Evolutionary conservation across 2,329 filamentous ascomycete species (phyloP).

Genomic region (Aspergillus aculeatus): DNA sequence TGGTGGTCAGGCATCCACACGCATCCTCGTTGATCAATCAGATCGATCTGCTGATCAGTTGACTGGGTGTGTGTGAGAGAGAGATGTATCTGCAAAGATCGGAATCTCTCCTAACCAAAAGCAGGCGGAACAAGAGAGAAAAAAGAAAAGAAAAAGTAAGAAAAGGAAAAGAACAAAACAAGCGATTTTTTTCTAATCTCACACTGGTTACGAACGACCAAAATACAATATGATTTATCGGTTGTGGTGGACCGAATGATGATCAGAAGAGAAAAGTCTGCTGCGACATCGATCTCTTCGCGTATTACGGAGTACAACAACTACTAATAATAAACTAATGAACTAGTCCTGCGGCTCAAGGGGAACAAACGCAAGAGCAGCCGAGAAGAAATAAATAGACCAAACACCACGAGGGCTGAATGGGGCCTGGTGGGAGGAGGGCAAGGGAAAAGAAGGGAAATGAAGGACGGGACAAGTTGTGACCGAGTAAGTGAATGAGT

Average conservation of each 20-base stretch:
- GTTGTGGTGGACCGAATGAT: neutral
- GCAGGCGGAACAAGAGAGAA: neutral
- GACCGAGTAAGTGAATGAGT: no score
- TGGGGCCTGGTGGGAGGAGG: no score
- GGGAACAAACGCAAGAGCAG: neutral
- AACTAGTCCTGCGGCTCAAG: neutral
- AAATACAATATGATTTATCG: neutral
- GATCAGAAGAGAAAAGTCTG: neutral
- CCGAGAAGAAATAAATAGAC: neutral
- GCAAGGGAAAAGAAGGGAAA: no score
- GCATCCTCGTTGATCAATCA: slow-evolving; percentile 16
- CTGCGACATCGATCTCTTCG: neutral
- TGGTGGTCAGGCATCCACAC: slow-evolving; percentile 22
- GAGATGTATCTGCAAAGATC: neutral
- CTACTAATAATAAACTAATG: neutral
- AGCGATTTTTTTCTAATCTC: neutral
- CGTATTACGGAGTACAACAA: neutral
- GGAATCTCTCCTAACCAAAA: neutral
- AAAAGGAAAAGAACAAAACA: neutral
- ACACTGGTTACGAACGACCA: neutral
- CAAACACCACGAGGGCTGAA: neutral
- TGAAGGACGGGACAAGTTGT: no score
- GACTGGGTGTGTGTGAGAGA: neutral
- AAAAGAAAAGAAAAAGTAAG: neutral
- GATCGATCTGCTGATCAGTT: slow-evolving; percentile 2